These are phyloP conservation scores for Anthostomella pinea DNA, from an alignment of 2,329 filamentous ascomycete species.

Conservation along the genomic window DNA sequence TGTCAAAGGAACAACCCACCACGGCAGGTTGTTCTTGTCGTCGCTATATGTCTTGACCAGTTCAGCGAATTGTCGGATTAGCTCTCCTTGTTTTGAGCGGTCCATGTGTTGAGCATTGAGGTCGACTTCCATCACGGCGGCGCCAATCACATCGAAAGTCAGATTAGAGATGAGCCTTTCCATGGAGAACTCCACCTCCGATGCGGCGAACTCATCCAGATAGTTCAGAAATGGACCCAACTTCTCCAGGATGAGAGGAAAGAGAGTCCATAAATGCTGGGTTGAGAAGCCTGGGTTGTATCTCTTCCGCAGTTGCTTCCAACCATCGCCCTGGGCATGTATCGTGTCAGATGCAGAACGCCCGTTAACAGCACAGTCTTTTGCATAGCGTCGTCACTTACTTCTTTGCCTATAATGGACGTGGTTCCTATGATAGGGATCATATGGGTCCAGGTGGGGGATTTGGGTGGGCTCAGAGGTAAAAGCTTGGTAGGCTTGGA, in stretches of 20 bases:
- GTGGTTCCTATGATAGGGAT: conserved; percentile 15
- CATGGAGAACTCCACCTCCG: conserved; percentile 27
- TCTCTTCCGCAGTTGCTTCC: too few relatives aligned
- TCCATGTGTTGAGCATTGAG: conserved; percentile 6
- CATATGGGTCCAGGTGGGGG: conserved; percentile 16
- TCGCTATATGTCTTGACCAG: conserved; percentile 10
- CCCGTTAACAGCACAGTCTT: too few relatives aligned
- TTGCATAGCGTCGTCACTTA: conserved; percentile 5
- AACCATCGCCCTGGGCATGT: too few relatives aligned
- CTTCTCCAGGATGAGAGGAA: conserved; percentile 37
- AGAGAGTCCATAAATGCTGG: conserved; percentile 35
- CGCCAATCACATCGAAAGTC: conserved; percentile 18
- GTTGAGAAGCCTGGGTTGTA: conserved; percentile 39
- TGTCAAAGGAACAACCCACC: conserved; percentile 8
- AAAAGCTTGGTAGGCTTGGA: conserved; percentile 16
- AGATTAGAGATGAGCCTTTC: conserved; percentile 26
- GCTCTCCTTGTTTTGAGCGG: conserved; percentile 1
- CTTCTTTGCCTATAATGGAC: conserved; percentile 15
- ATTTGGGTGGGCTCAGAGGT: conserved; percentile 17
- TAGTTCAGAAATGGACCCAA: conserved; percentile 28
- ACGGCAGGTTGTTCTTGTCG: conserved; percentile 9
- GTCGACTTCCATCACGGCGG: conserved; percentile 11
- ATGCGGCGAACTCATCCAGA: conserved; percentile 28
- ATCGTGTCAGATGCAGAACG: background rate
- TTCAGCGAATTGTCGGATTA: conserved; percentile 6